Evolutionary conservation across 768 basidiomycete species (phyloP).

Genomic region (Artomyces pyxidatus): DNA sequence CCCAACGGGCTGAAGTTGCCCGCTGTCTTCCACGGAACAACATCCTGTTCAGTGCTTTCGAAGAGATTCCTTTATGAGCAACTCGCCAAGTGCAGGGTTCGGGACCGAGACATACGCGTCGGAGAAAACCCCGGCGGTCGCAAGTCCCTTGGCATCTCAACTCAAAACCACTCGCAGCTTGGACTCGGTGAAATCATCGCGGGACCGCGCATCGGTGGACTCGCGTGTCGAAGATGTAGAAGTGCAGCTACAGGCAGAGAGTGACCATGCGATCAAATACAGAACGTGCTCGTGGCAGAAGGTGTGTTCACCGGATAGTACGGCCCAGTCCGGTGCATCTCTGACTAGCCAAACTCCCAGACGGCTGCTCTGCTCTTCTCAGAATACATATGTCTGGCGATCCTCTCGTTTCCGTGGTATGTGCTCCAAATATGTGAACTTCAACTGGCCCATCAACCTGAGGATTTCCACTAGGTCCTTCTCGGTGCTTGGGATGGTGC

Average conservation of each 20-base stretch:
- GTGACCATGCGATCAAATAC: slow-evolving; percentile 28
- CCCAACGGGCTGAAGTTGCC: background rate
- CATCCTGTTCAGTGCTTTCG: too few relatives aligned
- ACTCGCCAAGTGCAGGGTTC: too few relatives aligned
- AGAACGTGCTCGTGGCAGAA: slow-evolving; percentile 42
- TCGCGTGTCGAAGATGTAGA: background rate
- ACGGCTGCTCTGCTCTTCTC: slow-evolving; percentile 38
- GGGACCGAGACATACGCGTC: too few relatives aligned
- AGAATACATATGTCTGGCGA: slow-evolving; percentile 38
- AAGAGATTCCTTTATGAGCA: too few relatives aligned
- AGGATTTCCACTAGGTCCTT: slow-evolving; percentile 26
- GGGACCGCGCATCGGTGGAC: background rate
- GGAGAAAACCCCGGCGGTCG: background rate
- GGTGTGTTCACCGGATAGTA: slow-evolving; percentile 20
- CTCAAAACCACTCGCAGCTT: background rate
- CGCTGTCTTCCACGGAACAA: background rate
- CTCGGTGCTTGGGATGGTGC: slow-evolving; percentile 37
- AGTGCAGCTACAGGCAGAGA: slow-evolving; percentile 15
- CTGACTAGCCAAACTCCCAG: slow-evolving; percentile 15
- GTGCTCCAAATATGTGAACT: background rate
- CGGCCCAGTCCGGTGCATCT: too few relatives aligned
- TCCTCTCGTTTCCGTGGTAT: slow-evolving; percentile 20
- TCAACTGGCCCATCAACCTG: background rate
- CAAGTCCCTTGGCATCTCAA: background rate
- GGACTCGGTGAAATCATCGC: background rate